Evolutionary conservation across 495 filamentous ascomycete species (phyloP).

Genomic region (Aspergillus campestris): DNA sequence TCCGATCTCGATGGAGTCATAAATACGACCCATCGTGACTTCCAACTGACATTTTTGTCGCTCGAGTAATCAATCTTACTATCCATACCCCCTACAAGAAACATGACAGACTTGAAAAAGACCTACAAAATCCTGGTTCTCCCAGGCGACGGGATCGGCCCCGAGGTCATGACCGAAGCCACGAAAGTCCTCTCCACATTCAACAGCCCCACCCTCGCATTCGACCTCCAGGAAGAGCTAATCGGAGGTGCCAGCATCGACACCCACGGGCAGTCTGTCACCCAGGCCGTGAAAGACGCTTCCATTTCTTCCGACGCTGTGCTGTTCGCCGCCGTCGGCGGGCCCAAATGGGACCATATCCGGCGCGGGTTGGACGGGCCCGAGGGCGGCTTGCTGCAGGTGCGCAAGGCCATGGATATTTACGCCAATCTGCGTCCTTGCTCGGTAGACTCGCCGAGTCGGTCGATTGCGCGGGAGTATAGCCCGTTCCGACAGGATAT

Average conservation of each 20-base stretch:
- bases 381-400: constrained; percentile 36
- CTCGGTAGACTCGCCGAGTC: constrained; percentile 32
- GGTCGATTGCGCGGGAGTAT: constrained; percentile 28
- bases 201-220: constrained; percentile 27
- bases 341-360: constrained; percentile 41
- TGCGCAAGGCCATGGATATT: constrained; percentile 41
- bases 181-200: constrained; percentile 42
- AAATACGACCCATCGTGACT: background rate
- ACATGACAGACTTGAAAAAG: constrained; percentile 3
- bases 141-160: constrained; percentile 47
- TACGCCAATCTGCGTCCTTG: constrained; percentile 45
- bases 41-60: background rate
- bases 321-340: constrained; percentile 42
- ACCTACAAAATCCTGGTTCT: constrained; percentile 43
- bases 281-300: constrained; percentile 35
- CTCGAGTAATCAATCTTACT: background rate
- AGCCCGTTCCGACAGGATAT: constrained; percentile 39
- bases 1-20: constrained; percentile 6
- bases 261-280: constrained; percentile 35
- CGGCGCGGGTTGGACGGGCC: constrained; percentile 36
- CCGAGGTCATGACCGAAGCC: constrained; percentile 46
- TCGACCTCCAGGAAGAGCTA: constrained; percentile 36
- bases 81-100: background rate
- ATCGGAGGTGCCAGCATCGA: constrained; percentile 43
- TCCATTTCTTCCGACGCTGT: constrained; percentile 36